These are phyloP conservation scores for Echria macrotheca DNA, from an alignment of 495 filamentous ascomycete genomes.

Conservation along the genomic window DNA sequence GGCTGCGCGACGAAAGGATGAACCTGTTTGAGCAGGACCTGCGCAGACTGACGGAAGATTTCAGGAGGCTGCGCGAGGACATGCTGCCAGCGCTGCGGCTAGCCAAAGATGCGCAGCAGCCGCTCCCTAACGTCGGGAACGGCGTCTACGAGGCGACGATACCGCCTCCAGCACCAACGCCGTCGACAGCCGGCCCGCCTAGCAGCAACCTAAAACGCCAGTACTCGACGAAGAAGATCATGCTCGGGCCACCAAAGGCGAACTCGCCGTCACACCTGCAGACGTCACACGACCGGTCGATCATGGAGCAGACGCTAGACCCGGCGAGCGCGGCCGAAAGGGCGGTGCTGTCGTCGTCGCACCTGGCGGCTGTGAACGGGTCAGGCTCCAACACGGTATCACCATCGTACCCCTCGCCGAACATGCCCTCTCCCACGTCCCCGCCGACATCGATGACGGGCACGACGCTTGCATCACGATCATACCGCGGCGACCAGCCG, in stretches of 20 bases:
- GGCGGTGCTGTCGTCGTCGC: conserved; percentile 67
- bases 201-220: conserved; percentile 62
- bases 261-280: conserved; percentile 70
- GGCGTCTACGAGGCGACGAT: conserved; percentile 43
- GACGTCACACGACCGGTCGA: conserved; percentile 48
- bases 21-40: conserved; percentile 73
- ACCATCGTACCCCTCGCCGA: conserved; percentile 60
- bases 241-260: conserved; percentile 75
- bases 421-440: conserved; percentile 81
- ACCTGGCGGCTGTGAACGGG: conserved; percentile 70
- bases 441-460: conserved; percentile 46
- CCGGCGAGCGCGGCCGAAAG: conserved; percentile 48
- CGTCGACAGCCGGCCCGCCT: conserved; percentile 40
- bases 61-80: conserved; percentile 79
- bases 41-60: conserved; percentile 75
- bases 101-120: conserved; percentile 84
- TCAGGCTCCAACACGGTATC: conserved; percentile 44
- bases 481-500: conserved; percentile 43
- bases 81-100: conserved; percentile 83
- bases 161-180: conserved; percentile 48
- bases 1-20: conserved; percentile 82
- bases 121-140: conserved; percentile 58
- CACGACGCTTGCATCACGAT: conserved; percentile 52
- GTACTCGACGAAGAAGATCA: conserved; percentile 88
- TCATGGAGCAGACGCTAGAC: conserved; percentile 52